Conservation (phyloP, 768 basidiomycete genomes). For the Neoboletus brunneissimus region DNA sequence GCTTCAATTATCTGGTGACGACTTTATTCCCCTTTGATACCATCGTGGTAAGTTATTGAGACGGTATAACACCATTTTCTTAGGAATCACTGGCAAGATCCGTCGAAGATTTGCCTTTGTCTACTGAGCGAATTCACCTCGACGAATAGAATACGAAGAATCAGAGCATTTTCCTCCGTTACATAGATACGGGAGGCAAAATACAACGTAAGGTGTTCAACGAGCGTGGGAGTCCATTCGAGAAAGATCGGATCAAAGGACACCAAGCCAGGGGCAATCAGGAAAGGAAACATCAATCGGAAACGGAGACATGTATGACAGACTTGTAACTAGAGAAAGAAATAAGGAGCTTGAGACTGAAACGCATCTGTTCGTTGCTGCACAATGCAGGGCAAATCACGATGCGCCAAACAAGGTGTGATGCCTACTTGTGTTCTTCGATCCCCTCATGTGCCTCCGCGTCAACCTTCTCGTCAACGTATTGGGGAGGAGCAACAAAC, state of each 20-base stretch:
- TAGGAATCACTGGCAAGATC: no score
- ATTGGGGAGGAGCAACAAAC: conserved; percentile 53
- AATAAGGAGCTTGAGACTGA: not conserved
- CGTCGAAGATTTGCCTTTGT: not conserved
- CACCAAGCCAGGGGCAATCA: conserved; percentile 1
- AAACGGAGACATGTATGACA: conserved; percentile 2
- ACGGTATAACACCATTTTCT: not conserved
- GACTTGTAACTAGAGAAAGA: conserved; percentile 5
- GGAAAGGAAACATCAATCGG: conserved; percentile 4
- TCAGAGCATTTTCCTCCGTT: conserved; percentile 1
- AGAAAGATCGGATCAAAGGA: not conserved
- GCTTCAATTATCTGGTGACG: no score
- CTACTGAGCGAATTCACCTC: not conserved
- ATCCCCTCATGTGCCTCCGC: conserved; percentile 10
- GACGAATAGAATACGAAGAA: not conserved
- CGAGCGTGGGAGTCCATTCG: conserved; percentile 19
- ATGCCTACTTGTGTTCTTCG: conserved; percentile 19
- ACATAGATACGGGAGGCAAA: not conserved
- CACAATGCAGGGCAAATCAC: not conserved
- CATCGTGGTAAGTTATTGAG: not conserved
- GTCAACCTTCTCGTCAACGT: conserved; percentile 54
- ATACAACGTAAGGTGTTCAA: conserved; percentile 19
- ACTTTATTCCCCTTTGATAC: no score
- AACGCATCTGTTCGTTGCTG: not conserved
- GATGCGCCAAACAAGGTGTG: not conserved